phyloP scores from a whole-genome alignment of 2,329 filamentous ascomycete genomes.

The Ophiostoma sp. region DNA sequence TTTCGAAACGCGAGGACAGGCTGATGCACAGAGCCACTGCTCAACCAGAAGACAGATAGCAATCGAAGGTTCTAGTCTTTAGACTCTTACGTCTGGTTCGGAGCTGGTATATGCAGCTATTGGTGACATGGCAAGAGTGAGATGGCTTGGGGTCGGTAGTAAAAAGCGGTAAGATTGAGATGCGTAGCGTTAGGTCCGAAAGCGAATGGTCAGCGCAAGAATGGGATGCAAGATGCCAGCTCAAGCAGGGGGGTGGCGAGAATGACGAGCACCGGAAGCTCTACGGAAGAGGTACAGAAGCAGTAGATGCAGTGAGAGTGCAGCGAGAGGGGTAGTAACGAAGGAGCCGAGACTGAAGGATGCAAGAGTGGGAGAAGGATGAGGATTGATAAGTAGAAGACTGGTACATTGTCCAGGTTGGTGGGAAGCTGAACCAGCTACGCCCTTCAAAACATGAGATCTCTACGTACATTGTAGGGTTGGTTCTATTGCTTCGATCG shows the following conservation, averaged over 20 bases:
- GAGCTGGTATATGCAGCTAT: background rate
- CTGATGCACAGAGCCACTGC: too few relatives aligned
- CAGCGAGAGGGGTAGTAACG: background rate
- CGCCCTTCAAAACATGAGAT: background rate
- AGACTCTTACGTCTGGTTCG: too few relatives aligned
- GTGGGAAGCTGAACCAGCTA: background rate
- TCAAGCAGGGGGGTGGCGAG: background rate
- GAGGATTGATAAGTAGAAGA: background rate
- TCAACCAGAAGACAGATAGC: too few relatives aligned
- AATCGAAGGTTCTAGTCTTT: too few relatives aligned
- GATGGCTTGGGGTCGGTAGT: background rate
- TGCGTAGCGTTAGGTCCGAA: background rate
- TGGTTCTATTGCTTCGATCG: conserved; percentile 6
- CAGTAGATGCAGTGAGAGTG: background rate
- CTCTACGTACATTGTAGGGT: too few relatives aligned
- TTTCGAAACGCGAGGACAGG: background rate
- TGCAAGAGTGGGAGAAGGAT: conserved; percentile 7
- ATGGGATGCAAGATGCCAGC: background rate
- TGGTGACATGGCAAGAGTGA: background rate
- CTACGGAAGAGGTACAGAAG: background rate
- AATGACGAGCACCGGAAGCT: background rate
- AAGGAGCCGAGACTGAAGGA: conserved; percentile 9
- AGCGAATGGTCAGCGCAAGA: background rate
- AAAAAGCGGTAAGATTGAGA: background rate
- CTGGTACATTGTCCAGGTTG: background rate